Base-by-base conservation (phyloP, 768 basidiomycete species). In the Boletus subcaerulescens region DNA sequence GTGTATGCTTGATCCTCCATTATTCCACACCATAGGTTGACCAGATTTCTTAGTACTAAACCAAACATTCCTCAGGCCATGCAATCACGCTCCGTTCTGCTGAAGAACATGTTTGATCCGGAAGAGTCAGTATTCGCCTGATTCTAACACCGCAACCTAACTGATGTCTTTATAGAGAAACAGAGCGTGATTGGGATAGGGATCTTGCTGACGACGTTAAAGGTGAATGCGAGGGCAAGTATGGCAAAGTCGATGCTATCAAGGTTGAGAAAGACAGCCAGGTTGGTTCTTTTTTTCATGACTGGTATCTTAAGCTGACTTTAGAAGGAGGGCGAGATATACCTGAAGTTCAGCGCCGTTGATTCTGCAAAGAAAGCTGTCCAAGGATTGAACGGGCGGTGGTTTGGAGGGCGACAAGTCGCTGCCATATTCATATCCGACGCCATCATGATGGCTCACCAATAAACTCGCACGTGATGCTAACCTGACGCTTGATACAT, bases 71-170 rank as follows among this genome's bases (percentile, higher is more conserved):
- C 91, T 36, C 84, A 89, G 67, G 76, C 85, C 1, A 90, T 92
- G 85, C 86, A 91, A 66, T 94, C 95, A n/a, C 84, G 85, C 48
- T 96, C 85, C 45, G 84, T 98, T 36, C 74, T 98, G 32, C 72
- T 98, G 63, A 92, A 87, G 73, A 94, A 99, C 65, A 96, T 98
- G 91, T 99, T 99, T 69, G 80, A 91, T 67, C 92, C 96, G n/a
- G 94, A 92, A 73, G 91, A 97, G 93, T 96, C 66, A 48, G 90
- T 73, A 32, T 35, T 57, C 53, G 32, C 38, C 15, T 45, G 26
- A 42, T 50, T 22, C 35, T 17, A 51, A 46, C 20, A 22, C 59
- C 4, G 56, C 17, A 29, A 15, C 41, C 29, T 20, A 42, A 48
- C 52, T 58, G 33, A 63, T 55, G 2, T 33, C 22, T 56, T 53